Percentiles rank a stretch among this genome's conserved stretches.
Evolutionary conservation across 192 early-diverging fungal genomes (phyloP).

Genomic region (Coemansia asiatica): DNA sequence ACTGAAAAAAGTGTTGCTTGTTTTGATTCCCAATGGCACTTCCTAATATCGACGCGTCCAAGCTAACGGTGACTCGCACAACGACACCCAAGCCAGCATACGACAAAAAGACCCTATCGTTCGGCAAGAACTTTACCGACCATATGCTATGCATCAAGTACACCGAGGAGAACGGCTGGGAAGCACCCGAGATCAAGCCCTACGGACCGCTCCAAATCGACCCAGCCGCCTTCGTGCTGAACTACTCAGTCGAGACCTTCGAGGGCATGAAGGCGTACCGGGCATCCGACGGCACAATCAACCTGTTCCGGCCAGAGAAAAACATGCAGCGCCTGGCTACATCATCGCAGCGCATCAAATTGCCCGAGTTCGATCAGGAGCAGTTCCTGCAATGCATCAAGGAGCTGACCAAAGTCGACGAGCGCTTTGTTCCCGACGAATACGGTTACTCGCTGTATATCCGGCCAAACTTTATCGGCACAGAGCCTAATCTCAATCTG

Average conservation of each 20-base stretch:
- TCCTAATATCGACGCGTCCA: slow-evolving; percentile 45
- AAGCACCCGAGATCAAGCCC: slow-evolving; percentile 79
- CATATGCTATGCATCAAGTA: slow-evolving; percentile 93
- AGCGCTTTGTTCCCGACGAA: slow-evolving; percentile 85
- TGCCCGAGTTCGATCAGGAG: slow-evolving; percentile 81
- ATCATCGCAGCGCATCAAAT: slow-evolving; percentile 81
- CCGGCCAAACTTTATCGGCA: slow-evolving; percentile 94
- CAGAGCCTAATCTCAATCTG: slow-evolving; percentile 82
- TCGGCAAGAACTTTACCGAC: slow-evolving; percentile 91
- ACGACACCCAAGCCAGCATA: slow-evolving; percentile 27
- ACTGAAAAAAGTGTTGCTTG: not conserved
- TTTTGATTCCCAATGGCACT: slow-evolving; percentile 18
- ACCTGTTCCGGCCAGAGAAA: slow-evolving; percentile 94
- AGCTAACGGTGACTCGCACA: slow-evolving; percentile 47
- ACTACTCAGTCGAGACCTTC: slow-evolving; percentile 93
- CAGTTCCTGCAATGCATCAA: slow-evolving; percentile 86
- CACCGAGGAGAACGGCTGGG: slow-evolving; percentile 73
- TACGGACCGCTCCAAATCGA: slow-evolving; percentile 80
- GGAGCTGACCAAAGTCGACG: slow-evolving; percentile 77
- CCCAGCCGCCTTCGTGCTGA: slow-evolving; percentile 87
- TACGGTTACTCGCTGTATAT: slow-evolving; percentile 94
- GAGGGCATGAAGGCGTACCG: slow-evolving; percentile 94
- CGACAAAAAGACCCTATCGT: slow-evolving; percentile 60
- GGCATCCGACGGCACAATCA: slow-evolving; percentile 80
- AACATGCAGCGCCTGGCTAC: slow-evolving; percentile 89